A percentile compares a stretch with the other conserved stretches of the same genome.
Conservation (phyloP, 768 basidiomycete species). For the Boletus fagicola region DNA sequence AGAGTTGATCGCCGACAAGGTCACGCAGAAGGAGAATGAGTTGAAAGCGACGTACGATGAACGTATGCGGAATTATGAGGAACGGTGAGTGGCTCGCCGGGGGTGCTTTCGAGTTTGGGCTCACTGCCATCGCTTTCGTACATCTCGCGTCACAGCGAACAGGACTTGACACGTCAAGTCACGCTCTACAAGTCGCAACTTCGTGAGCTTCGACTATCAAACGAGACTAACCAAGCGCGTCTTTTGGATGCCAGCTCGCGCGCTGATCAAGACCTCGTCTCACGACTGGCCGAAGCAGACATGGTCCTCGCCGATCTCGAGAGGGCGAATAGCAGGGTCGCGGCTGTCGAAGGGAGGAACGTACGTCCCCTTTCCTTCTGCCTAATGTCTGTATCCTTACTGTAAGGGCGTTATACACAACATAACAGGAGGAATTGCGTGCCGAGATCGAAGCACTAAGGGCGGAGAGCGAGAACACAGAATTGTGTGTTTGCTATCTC, state of each 20-base stretch:
- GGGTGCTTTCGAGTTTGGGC: background rate
- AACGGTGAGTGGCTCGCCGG: slow-evolving; percentile 56
- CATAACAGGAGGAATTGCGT: slow-evolving; percentile 78
- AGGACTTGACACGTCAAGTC: slow-evolving; percentile 90
- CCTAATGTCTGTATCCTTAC: background rate
- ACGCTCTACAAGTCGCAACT: slow-evolving; percentile 86
- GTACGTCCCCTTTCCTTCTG: slow-evolving; percentile 40
- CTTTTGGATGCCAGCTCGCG: slow-evolving; percentile 88
- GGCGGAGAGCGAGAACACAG: slow-evolving; percentile 69
- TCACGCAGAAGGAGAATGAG: slow-evolving; percentile 92
- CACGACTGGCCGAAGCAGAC: slow-evolving; percentile 90
- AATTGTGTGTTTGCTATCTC: slow-evolving; percentile 48
- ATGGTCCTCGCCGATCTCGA: slow-evolving; percentile 94
- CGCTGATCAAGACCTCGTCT: slow-evolving; percentile 91
- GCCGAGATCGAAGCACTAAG: slow-evolving; percentile 92
- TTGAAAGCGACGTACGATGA: slow-evolving; percentile 97
- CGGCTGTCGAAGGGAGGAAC: slow-evolving; percentile 90
- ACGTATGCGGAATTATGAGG: slow-evolving; percentile 92
- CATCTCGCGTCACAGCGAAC: slow-evolving; percentile 58
- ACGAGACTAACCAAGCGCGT: slow-evolving; percentile 91
- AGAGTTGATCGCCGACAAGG: slow-evolving; percentile 83
- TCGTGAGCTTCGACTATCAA: slow-evolving; percentile 83
- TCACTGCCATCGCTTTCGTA: background rate
- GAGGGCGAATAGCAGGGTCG: slow-evolving; percentile 91
- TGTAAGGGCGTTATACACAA: background rate